Percentiles rank a stretch among this genome's conserved stretches.
Evolutionary conservation across 2,329 filamentous ascomycete genomes (phyloP).

Genomic region (Colletotrichum tropicale): DNA sequence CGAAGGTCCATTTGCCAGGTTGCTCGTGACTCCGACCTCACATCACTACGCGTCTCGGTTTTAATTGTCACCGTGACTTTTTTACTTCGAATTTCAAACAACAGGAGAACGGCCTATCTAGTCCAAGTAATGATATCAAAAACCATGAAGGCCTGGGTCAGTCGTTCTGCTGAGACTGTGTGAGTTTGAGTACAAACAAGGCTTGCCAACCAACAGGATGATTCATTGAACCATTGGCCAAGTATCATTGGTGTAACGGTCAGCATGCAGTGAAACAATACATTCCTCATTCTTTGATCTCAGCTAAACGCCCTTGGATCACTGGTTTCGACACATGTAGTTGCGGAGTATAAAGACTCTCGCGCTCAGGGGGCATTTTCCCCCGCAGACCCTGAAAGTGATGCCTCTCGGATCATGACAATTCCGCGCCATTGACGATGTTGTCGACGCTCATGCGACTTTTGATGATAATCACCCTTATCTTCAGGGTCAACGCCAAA

Average conservation of each 20-base stretch:
- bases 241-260: not conserved
- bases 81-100: not conserved
- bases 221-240: not conserved
- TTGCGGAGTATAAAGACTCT: not conserved
- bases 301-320: not conserved
- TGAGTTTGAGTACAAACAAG: not conserved
- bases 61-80: not conserved
- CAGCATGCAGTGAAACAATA: not conserved
- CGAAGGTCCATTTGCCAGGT: not conserved
- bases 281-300: not conserved
- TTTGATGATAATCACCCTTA: rapidly evolving
- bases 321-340: not conserved
- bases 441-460: not conserved
- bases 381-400: not conserved
- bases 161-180: not conserved
- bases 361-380: too few relatives aligned
- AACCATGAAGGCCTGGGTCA: not conserved
- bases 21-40: not conserved
- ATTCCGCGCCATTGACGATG: not conserved
- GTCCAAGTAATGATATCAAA: not conserved
- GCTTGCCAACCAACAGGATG: not conserved
- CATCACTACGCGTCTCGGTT: not conserved
- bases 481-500: not conserved
- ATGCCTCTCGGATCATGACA: not conserved
- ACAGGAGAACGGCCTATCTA: not conserved